Evolutionary conservation across 345 rosid genomes (phyloP), one percentile per base, ranked within the genome.

Genomic region (Kandelia obovata): DNA sequence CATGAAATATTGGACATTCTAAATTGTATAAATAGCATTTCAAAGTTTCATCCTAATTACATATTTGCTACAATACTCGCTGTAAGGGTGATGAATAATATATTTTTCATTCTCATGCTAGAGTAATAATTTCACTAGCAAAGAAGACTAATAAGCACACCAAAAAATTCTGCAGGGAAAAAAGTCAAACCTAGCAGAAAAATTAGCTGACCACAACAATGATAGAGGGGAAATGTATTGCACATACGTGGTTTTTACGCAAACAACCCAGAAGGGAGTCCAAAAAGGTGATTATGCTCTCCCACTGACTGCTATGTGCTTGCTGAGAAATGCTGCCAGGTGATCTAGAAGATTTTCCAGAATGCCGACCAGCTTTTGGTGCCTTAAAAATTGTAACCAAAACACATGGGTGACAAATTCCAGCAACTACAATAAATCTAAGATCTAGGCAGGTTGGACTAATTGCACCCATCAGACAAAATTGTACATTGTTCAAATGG

Each of bases 231-330:
- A 23, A 34, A 62, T 25, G 19, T 56, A 25, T 31, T 73, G 66
- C 49, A 73, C 98, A 64, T 92, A 95, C 99, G 69, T 90, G 85
- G 86, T 95, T 95, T 63, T 85, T 86, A 39, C 82, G 89, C 67
- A 95, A 82, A 73, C 86, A 84, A 46, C 69, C 81, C 91, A 92
- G 79, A 57, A 95, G 92, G 72, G 92, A 87, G 81, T 95, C 90
- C 96, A 95, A 80, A 87, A 95, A 95, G 64, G 83, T 84, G 73
- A 88, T 86, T 80, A 95, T 95, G 79, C 82, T 83, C 64, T 92
- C 97, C 99, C 99, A 95, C 53, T 88, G 96, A 79, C 83, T 89
- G 78, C 63, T 78, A 21, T 81, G 75, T 72, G 84, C 71, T 65
- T 85, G 97, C 77, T 82, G 96, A 35, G 83, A 77, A 68, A 79